Evolutionary conservation across 2,329 filamentous ascomycete genomes (phyloP).

Genomic region (Aspergillus terreus): DNA sequence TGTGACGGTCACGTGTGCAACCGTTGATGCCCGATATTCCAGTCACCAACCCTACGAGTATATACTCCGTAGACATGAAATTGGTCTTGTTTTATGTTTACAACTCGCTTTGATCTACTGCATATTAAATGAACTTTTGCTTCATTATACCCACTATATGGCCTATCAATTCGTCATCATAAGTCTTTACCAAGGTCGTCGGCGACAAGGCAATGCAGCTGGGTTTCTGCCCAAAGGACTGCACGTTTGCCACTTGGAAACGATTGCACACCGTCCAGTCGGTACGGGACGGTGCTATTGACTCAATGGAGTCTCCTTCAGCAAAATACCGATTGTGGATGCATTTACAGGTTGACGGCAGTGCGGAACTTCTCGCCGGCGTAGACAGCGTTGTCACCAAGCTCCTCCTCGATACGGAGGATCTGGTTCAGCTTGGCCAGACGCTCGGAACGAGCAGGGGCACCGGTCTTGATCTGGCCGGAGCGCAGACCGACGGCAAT

Average conservation of each 20-base stretch:
- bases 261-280: constrained; percentile 2
- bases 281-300: neutral
- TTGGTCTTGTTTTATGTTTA: no score
- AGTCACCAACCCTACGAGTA: neutral
- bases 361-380: constrained; percentile 90
- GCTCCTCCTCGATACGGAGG: constrained; percentile 98
- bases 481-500: constrained; percentile 94
- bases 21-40: constrained; percentile 14
- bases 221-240: constrained; percentile 5
- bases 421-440: constrained; percentile 99
- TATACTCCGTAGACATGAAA: no score
- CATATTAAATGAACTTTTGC: constrained; percentile 7
- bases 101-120: neutral
- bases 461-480: constrained; percentile 99
- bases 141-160: constrained; percentile 24
- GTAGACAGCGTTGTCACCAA: constrained; percentile 86
- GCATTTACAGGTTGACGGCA: constrained; percentile 75
- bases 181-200: constrained; percentile 15
- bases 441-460: constrained; percentile 93
- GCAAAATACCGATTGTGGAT: constrained; percentile 6
- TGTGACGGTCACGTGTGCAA: constrained; percentile 15
- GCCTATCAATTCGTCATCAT: constrained; percentile 24
- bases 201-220: constrained; percentile 5
- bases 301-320: neutral
- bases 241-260: constrained; percentile 4